A percentile compares a stretch with the other conserved stretches of the same genome.
phyloP scores from a whole-genome alignment of 495 filamentous ascomycete genomes.

The Penicillium verhagenii region DNA sequence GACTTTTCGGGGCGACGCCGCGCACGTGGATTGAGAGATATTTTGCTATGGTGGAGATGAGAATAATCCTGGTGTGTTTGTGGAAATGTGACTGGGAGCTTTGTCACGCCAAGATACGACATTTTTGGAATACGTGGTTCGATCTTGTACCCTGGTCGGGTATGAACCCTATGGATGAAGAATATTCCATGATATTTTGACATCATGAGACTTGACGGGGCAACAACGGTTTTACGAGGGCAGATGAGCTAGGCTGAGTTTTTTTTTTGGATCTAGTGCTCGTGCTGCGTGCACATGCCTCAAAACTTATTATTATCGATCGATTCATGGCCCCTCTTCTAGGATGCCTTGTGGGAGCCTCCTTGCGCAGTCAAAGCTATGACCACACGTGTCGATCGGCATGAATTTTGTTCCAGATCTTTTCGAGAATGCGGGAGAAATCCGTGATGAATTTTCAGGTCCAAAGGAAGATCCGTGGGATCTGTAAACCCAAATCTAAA shows the following conservation, averaged over 20 bases:
- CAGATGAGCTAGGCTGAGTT: background rate
- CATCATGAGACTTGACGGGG: background rate
- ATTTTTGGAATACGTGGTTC: slow-evolving; percentile 7
- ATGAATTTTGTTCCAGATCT: slow-evolving; percentile 9
- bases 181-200: background rate
- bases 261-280: too few species aligned
- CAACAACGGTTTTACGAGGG: background rate
- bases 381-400: slow-evolving; percentile 12
- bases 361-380: slow-evolving; percentile 15
- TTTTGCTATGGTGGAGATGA: slow-evolving; percentile 49
- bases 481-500: slow-evolving; percentile 6
- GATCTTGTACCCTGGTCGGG: too few species aligned
- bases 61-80: slow-evolving; percentile 44
- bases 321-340: background rate
- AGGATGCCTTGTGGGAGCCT: background rate
- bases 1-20: slow-evolving; percentile 23
- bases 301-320: background rate
- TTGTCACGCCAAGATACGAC: background rate
- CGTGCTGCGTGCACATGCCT: background rate
- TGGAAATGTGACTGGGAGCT: slow-evolving; percentile 42
- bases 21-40: slow-evolving; percentile 26
- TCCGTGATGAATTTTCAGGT: slow-evolving; percentile 7
- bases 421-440: slow-evolving; percentile 13
- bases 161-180: slow-evolving; percentile 1
- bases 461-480: slow-evolving; percentile 7